phyloP scores from a whole-genome alignment of 2,329 filamentous ascomycete species.

The Penicillium sp. region DNA sequence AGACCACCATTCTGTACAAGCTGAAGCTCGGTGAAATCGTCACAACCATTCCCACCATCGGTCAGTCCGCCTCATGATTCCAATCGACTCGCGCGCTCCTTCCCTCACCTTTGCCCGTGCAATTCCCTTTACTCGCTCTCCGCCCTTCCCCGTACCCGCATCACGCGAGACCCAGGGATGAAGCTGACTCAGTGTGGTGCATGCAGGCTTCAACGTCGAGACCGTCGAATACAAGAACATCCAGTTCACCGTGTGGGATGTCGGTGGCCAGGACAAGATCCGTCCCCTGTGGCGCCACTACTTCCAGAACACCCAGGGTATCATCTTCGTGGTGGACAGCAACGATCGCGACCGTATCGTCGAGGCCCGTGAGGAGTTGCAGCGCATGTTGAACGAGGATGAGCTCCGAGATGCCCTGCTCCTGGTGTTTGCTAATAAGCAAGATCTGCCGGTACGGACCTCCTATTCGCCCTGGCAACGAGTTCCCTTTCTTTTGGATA shows the following conservation, averaged over 20 bases:
- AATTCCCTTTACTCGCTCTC: too few relatives aligned
- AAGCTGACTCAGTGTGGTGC: constrained; percentile 6
- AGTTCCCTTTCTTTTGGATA: constrained; percentile 13
- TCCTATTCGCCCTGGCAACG: background rate
- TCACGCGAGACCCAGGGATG: too few relatives aligned
- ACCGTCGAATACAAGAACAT: constrained; percentile 99
- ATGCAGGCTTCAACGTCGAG: constrained; percentile 95
- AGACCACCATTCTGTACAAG: constrained; percentile 99
- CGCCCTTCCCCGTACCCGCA: background rate
- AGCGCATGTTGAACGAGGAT: constrained; percentile 98
- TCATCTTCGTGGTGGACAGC: constrained; percentile 99
- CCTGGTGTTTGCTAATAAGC: constrained; percentile 99
- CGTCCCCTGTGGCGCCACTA: constrained; percentile 99
- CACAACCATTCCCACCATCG: constrained; percentile 98
- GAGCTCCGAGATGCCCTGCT: constrained; percentile 97
- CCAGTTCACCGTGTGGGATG: constrained; percentile 99
- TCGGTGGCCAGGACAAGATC: constrained; percentile 99
- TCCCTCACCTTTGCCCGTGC: too few relatives aligned
- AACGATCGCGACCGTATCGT: constrained; percentile 98
- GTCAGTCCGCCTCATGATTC: constrained; percentile 59
- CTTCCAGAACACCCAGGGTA: constrained; percentile 99
- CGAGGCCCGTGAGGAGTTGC: constrained; percentile 92
- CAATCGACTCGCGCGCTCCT: constrained; percentile 5
- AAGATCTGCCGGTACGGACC: constrained; percentile 87
- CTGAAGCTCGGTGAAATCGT: constrained; percentile 98